These are phyloP conservation scores for Capsicum rhomboideum DNA, from an alignment of 257 asterid species.

Conservation along the genomic window DNA sequence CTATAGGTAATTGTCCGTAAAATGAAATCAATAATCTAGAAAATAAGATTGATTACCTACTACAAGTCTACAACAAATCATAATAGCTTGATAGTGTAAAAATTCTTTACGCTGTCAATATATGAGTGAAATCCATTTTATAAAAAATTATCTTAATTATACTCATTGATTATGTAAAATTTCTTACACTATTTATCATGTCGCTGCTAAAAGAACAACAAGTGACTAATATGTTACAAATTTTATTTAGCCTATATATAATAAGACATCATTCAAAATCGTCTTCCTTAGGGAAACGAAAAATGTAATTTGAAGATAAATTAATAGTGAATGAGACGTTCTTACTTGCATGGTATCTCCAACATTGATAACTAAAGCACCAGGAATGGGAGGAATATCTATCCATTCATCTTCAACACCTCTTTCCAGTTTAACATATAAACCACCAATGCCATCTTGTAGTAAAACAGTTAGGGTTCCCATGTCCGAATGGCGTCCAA, in stretches of 20 bases:
- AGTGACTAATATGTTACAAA: too few species aligned
- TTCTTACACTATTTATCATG: too few species aligned
- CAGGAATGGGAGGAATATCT: constrained; percentile 28
- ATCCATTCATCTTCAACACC: constrained; percentile 17
- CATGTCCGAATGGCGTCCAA: constrained; percentile 34
- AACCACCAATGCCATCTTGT: constrained; percentile 41
- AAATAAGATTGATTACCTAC: background rate
- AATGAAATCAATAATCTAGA: background rate
- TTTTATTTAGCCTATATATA: too few species aligned
- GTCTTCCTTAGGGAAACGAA: too few species aligned
- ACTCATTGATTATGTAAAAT: background rate
- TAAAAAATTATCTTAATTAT: too few species aligned
- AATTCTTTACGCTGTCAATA: background rate
- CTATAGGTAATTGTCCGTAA: background rate
- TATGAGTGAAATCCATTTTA: background rate
- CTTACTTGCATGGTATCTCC: constrained; percentile 34
- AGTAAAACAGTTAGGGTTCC: constrained; percentile 26
- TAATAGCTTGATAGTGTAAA: background rate
- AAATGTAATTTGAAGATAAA: too few species aligned
- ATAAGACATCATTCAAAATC: too few species aligned
- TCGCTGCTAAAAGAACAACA: too few species aligned
- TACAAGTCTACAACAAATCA: background rate
- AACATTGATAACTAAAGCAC: constrained; percentile 26
- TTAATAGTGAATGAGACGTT: background rate
- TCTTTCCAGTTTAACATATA: constrained; percentile 28